Conservation (phyloP, 2,329 filamentous ascomycete species). For the Seiridium cupressi region DNA sequence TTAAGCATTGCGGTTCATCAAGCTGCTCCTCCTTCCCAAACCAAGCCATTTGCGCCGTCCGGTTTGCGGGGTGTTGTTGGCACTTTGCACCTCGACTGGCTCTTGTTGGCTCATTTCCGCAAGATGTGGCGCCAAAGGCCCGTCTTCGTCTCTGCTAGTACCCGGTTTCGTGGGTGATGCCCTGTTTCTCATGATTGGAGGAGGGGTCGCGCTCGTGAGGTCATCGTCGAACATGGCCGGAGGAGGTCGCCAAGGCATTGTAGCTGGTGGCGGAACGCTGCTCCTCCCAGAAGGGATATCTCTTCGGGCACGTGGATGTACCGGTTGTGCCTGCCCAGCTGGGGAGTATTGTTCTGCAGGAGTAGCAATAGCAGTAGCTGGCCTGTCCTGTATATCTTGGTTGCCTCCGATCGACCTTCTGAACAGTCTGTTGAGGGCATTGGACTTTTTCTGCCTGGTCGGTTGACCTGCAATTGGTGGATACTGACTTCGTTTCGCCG, state of each 20-base stretch:
- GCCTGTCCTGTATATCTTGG: constrained; percentile 15
- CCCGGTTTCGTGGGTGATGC: constrained; percentile 10
- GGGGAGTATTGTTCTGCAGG: constrained; percentile 14
- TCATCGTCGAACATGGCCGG: constrained; percentile 42
- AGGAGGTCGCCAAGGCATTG: constrained; percentile 32
- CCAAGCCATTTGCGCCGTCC: constrained; percentile 27
- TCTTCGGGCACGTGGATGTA: constrained; percentile 8
- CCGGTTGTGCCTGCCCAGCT: constrained; percentile 12
- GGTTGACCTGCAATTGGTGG: constrained; percentile 48
- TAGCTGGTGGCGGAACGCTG: constrained; percentile 27
- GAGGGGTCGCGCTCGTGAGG: constrained; percentile 49
- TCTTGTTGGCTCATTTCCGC: not conserved
- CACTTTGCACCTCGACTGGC: not conserved
- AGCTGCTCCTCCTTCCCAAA: constrained; percentile 23
- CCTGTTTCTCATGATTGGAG: constrained; percentile 51
- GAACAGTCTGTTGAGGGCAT: constrained; percentile 39
- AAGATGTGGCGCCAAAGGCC: not conserved
- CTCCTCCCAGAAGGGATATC: constrained; percentile 17
- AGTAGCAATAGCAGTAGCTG: constrained; percentile 15
- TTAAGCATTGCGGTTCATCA: constrained; percentile 16
- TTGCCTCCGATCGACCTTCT: constrained; percentile 45
- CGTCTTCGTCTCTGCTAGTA: constrained; percentile 2
- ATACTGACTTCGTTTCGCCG: constrained; percentile 37
- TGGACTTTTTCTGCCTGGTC: constrained; percentile 43
- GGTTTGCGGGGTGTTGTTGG: constrained; percentile 2